Base-by-base conservation (phyloP, 495 filamentous ascomycete species). In the Penicillium odoratum region DNA sequence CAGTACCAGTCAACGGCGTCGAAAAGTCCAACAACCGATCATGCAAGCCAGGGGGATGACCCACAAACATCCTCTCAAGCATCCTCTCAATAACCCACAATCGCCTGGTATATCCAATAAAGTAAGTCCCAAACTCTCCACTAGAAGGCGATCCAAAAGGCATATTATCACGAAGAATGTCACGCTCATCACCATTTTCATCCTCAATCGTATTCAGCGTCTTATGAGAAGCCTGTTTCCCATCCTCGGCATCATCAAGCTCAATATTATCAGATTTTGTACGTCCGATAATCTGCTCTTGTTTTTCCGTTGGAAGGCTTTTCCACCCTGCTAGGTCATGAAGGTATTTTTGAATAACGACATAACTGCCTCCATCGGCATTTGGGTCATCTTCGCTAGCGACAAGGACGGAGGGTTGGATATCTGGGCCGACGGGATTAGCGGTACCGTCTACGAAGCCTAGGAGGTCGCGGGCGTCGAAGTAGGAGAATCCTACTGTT, bases 361-460 rank as follows among this genome's bases (percentile, higher is more conserved):
- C 70, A 61, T 84, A 85, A 62, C 81, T 83, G 0, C 82, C 81
- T 5, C 78, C 78, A 3, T 61, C 16, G 8, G 68, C 59, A 21
- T 21, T 21, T 21, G 67, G n/a, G 7, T 65, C 30, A 55, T 82
- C 74, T 40, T 80, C 75, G 51, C 74, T 64, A 13, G 75, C 68
- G 18, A 81, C 64, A 4, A 83, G 68, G 16, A 81, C 60, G 3
- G 81, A 72, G 7, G 64, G 56, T 0, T 72, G 73, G 6, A 83
- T 74, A 0, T 69, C 74, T 2, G 71, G 68, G 0, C 81, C 81
- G n/a, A 83, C 75, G 1, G 82, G 82, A 50, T 85, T 85, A 3
- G 82, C 82, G 0, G 81, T 85, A 2, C 82, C 81, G 40, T 85
- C 82, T 6, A 85, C 81, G 51, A 85, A 85, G 1, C 82, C 82